phyloP scores from a whole-genome alignment of 352 stramenopile genomes.

The Plasmopara muralis region DNA sequence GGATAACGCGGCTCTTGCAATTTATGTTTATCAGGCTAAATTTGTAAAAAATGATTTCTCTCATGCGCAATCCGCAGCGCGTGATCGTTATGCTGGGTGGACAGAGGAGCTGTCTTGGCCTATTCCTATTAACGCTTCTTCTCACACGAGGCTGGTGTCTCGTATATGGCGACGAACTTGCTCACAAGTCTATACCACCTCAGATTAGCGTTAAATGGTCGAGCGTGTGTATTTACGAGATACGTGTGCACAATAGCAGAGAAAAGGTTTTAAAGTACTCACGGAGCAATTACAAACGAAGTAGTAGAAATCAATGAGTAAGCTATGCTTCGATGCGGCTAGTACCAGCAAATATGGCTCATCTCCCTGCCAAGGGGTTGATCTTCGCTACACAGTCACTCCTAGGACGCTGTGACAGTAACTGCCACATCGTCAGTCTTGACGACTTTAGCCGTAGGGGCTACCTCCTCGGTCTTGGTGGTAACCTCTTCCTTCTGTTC shows the following conservation, averaged over 20 bases:
- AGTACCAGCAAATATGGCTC: background rate
- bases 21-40: too few species aligned
- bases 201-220: too few species aligned
- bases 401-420: constrained; percentile 17
- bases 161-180: too few species aligned
- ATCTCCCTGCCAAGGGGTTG: background rate
- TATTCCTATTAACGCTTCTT: too few species aligned
- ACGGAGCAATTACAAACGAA: constrained; percentile 24
- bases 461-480: constrained; percentile 11
- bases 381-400: background rate
- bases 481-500: background rate
- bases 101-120: too few species aligned
- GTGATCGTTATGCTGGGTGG: too few species aligned
- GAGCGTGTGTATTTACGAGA: background rate
- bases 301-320: constrained; percentile 26
- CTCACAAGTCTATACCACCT: too few species aligned
- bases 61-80: too few species aligned
- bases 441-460: constrained; percentile 12
- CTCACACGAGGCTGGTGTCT: too few species aligned
- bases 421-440: constrained; percentile 20
- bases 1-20: too few species aligned
- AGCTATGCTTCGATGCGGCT: constrained; percentile 6
- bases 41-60: too few species aligned
- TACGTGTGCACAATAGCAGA: background rate
- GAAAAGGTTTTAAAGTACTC: constrained; percentile 8